Evolutionary conservation across 169 alveolate species (phyloP), one percentile per base, ranked within the genome.

Genomic region (Eimeria sp.): DNA sequence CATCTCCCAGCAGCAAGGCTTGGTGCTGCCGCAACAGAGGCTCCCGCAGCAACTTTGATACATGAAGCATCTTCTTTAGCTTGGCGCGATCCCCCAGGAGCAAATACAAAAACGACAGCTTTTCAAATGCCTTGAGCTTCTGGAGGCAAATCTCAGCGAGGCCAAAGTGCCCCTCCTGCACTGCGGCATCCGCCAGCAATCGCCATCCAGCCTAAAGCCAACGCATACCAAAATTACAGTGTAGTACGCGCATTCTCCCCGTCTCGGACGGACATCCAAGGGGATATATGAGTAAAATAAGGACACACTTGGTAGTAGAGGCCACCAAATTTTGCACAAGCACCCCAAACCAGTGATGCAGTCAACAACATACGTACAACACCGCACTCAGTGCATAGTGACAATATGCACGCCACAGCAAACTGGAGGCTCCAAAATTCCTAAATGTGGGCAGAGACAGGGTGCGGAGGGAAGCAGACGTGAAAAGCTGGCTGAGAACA

Each of bases 71-170:
- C 94, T 97, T 98, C 92, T 96, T 95, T 30, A 99, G 97, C 96
- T 98, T 98, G 84, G 95, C 97, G 47, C 92, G 89, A 72, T 97
- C 96, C 13, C 97, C 97, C 43, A 98, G 97, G 27, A 98, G 95
- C 65, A 97, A 92, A 95, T 99, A 99, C 87, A 98, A 97, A 96
- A 98, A 98, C 70, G 98, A 96, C 58, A 99, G 94, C 70, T 98
- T 97, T 90, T 98, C 99, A 49, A 98, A 97, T 89, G 98, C 97
- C 97, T 98, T 97, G 30, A 98, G 97, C 97, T 98, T 98, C 87
- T 98, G 98, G 88, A 97, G 98, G 95, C 98, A 98, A 96, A 97
- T 97, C 97, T 99, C 99, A 72, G 98, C 98, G 13, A 98, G 98
- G 95, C 98, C 98, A 92, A 96, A 97, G 92, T 97, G 97, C n/a